Evolutionary conservation across 345 rosid species (phyloP).

Genomic region (Aethionema arabicum): DNA sequence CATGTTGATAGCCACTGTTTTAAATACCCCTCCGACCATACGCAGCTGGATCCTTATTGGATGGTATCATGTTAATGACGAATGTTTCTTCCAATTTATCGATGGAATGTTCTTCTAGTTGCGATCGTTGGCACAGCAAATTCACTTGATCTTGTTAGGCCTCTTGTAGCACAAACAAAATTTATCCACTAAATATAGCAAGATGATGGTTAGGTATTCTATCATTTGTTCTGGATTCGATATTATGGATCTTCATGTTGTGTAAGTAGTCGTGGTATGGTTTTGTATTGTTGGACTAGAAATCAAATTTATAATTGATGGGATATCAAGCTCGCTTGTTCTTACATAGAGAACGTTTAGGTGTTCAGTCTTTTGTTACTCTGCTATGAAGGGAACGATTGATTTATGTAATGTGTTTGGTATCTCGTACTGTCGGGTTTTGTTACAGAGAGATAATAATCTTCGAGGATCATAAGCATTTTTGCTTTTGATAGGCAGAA

Average conservation of each 20-base stretch:
- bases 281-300: not conserved
- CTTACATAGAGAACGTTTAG: conserved; percentile 2
- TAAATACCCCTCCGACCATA: not conserved
- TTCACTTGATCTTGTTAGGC: conserved; percentile 11
- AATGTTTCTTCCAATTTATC: conserved; percentile 16
- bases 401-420: not conserved
- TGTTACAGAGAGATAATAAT: not conserved
- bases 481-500: conserved; percentile 12
- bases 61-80: not conserved
- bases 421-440: not conserved
- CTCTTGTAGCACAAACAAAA: conserved; percentile 3
- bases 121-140: conserved; percentile 11
- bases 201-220: conserved; percentile 22
- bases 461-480: not conserved
- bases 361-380: not conserved
- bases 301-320: conserved; percentile 4
- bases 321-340: conserved; percentile 14
- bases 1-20: not conserved
- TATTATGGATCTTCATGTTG: not conserved
- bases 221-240: conserved; percentile 21
- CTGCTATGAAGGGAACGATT: not conserved
- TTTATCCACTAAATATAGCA: conserved; percentile 5
- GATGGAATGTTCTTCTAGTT: not conserved
- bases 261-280: not conserved
- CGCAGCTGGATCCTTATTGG: not conserved